Base-by-base conservation (phyloP, 2,329 filamentous ascomycete species). In the Lecanicillium sp. region DNA sequence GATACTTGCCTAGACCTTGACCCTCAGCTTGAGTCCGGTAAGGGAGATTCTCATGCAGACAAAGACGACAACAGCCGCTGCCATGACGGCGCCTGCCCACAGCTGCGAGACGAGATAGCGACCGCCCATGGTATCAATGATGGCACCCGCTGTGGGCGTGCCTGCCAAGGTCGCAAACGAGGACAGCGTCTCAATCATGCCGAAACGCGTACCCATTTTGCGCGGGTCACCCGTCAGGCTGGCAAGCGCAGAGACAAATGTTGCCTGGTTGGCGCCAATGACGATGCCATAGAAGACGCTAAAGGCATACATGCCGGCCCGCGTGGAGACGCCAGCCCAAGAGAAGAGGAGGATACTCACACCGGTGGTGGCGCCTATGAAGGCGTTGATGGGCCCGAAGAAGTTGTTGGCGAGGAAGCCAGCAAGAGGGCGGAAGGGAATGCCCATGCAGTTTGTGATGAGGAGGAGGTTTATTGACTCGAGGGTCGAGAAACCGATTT, bases 391-490 rank as follows among this genome's bases (percentile, higher is more conserved):
- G 0, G 70, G 65, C 2, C 75, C 73, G 8, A 68, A 54, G 39
- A 59, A 56, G 7, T 29, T 5, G 59, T 83, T 79, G 7, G 79
- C 78, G 3, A 80, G 49, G 47, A 69, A 63, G 49, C 72, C 77
- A 2, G 77, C 77, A 1, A 78, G 49, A 7, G 81, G 45, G 1
- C 80, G 71, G 13, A 75, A 78, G 5, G 73, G 45, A 13, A 75
- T 48, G 3, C 79, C 75, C 25, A 79, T 64, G 20, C 73, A 78
- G 55, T 84, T 85, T 51, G 82, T 61, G 17, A 83, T 63, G n/a
- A 84, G 65, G 11, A 85, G 60, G 12, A 84, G 56, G 47, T 80
- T 72, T 38, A 83, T 67, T 6, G 76, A 68, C 30, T 63, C 60
- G 3, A 57, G 5, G 9, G 37, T 34, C 13, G 37, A 39, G 11